Evolutionary conservation across 345 rosid species (phyloP).

Genomic region (Bruguiera parviflora): DNA sequence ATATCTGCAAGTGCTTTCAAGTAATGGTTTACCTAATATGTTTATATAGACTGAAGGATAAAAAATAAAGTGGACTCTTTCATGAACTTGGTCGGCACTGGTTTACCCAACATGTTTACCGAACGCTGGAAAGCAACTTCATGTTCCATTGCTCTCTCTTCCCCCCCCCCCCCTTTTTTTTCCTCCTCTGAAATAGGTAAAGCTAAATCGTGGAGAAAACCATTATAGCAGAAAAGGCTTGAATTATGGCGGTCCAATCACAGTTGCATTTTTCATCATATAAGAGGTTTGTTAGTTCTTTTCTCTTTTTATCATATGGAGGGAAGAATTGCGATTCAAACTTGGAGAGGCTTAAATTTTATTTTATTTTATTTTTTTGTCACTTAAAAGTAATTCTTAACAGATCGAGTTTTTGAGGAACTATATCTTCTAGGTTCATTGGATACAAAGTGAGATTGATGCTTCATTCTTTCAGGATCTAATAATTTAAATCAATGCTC

Average conservation of each 20-base stretch:
- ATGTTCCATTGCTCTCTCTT: background rate
- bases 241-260: background rate
- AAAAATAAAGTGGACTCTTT: background rate
- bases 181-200: background rate
- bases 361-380: no score
- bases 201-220: background rate
- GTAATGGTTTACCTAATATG: slow-evolving; percentile 3
- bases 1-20: slow-evolving; percentile 2
- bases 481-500: no score
- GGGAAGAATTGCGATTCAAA: no score
- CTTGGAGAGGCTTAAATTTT: no score
- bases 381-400: no score
- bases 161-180: background rate
- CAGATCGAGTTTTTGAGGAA: no score
- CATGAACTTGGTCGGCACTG: background rate
- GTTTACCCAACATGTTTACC: background rate
- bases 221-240: background rate
- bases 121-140: background rate
- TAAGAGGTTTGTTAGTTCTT: background rate
- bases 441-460: no score
- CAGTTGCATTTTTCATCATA: background rate
- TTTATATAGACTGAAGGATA: background rate
- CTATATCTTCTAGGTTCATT: no score
- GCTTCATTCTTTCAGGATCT: no score
- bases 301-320: no score